These are phyloP conservation scores for Lactifluus rugatus DNA, from an alignment of 768 basidiomycete species.

Conservation along the genomic window DNA sequence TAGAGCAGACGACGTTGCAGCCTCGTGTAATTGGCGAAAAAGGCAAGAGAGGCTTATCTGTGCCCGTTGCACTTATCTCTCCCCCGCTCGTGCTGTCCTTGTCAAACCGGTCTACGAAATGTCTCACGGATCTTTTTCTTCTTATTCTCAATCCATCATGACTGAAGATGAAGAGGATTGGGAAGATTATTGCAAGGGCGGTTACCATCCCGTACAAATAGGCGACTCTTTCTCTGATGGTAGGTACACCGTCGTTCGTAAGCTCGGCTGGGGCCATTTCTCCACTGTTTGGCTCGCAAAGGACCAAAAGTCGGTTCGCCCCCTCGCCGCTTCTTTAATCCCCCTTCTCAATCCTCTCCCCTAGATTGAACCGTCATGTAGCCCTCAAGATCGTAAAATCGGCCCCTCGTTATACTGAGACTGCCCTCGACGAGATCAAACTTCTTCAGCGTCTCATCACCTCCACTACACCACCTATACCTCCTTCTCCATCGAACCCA, in stretches of 20 bases:
- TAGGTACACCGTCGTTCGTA: slow-evolving; percentile 84
- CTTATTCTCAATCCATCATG: slow-evolving; percentile 68
- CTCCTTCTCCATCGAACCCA: slow-evolving; percentile 39
- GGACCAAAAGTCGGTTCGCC: slow-evolving; percentile 58
- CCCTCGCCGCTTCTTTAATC: neutral
- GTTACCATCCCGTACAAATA: slow-evolving; percentile 90
- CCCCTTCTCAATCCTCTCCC: neutral
- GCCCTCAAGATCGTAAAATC: slow-evolving; percentile 99
- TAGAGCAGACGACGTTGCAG: neutral
- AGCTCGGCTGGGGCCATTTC: slow-evolving; percentile 94
- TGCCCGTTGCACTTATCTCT: neutral
- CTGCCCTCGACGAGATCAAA: slow-evolving; percentile 97
- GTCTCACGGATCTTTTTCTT: slow-evolving; percentile 70
- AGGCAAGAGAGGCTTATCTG: too few species aligned
- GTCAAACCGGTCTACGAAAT: slow-evolving; percentile 27
- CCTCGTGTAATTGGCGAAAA: too few species aligned
- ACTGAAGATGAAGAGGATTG: slow-evolving; percentile 90
- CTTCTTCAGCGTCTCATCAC: slow-evolving; percentile 92
- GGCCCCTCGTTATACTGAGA: slow-evolving; percentile 93
- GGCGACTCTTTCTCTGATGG: slow-evolving; percentile 84
- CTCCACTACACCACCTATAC: slow-evolving; percentile 51
- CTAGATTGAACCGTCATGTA: slow-evolving; percentile 89
- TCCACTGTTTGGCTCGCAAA: slow-evolving; percentile 88
- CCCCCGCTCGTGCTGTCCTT: too few species aligned
- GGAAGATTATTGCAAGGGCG: slow-evolving; percentile 69